phyloP scores from a whole-genome alignment of 1,139 yeast genomes.

The Hansenula sp. region DNA sequence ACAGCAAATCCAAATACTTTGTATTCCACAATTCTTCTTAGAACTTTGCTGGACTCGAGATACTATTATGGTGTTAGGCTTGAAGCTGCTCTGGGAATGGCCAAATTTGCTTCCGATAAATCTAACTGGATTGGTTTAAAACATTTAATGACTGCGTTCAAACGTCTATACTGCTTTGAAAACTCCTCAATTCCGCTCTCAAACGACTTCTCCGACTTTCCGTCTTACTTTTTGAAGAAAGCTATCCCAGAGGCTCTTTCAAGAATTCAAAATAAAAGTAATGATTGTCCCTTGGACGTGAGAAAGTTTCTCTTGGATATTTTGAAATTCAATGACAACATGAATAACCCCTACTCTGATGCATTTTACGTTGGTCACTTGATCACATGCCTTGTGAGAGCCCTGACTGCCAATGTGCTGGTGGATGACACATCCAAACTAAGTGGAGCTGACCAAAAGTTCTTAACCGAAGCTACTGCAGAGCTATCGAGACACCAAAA shows the following conservation, averaged over 20 bases:
- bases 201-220: slow-evolving; percentile 71
- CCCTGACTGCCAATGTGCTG: slow-evolving; percentile 33
- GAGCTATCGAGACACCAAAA: slow-evolving; percentile 74
- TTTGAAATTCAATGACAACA: slow-evolving; percentile 81
- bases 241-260: slow-evolving; percentile 65
- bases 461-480: slow-evolving; percentile 41
- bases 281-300: slow-evolving; percentile 64
- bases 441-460: slow-evolving; percentile 27
- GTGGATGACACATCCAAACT: slow-evolving; percentile 20
- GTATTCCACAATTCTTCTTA: slow-evolving; percentile 72
- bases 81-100: slow-evolving; percentile 82
- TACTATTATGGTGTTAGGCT: slow-evolving; percentile 87
- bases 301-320: slow-evolving; percentile 65
- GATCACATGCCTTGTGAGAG: slow-evolving; percentile 50
- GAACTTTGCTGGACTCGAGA: slow-evolving; percentile 80
- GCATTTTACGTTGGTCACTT: slow-evolving; percentile 60
- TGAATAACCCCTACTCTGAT: slow-evolving; percentile 75
- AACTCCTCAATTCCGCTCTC: slow-evolving; percentile 66
- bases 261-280: slow-evolving; percentile 54
- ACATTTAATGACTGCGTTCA: slow-evolving; percentile 71
- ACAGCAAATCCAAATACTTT: slow-evolving; percentile 44
- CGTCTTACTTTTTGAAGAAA: slow-evolving; percentile 65
- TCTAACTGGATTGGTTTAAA: slow-evolving; percentile 67
- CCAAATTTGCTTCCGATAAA: slow-evolving; percentile 59
- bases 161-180: slow-evolving; percentile 68